phyloP scores from a whole-genome alignment of 805 yeast genomes.

The Debaryomyces hansenii region DNA sequence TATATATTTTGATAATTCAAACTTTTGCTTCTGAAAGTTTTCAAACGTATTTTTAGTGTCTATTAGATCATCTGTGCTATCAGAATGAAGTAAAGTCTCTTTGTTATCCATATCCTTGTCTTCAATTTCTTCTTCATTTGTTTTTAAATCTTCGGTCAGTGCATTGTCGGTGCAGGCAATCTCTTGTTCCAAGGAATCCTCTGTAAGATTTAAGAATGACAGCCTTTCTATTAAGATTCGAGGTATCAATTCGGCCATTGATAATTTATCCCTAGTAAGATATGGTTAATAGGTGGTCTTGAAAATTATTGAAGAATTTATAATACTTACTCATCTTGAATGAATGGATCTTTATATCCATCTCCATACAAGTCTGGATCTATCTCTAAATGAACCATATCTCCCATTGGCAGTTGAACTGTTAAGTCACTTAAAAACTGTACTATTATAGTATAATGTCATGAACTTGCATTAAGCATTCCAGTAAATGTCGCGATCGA shows the following conservation, averaged over 20 bases:
- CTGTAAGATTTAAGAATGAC: conserved; percentile 59
- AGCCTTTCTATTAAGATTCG: conserved; percentile 59
- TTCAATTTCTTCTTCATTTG: neutral
- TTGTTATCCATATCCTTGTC: conserved; percentile 7
- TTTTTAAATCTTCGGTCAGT: neutral
- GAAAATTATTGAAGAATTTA: neutral
- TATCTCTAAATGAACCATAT: conserved; percentile 18
- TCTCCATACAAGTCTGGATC: conserved; percentile 31
- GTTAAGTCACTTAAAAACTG: neutral
- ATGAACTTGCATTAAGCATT: neutral
- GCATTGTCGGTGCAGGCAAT: conserved; percentile 23
- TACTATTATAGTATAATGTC: neutral
- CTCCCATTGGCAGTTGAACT: neutral
- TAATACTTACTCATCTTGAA: conserved; percentile 38
- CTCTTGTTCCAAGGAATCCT: conserved; percentile 50
- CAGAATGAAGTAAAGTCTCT: conserved; percentile 2
- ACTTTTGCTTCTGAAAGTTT: conserved; percentile 49
- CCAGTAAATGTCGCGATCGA: neutral
- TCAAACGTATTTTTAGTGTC: conserved; percentile 26
- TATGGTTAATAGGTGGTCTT: conserved; percentile 11
- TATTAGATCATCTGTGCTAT: conserved; percentile 11
- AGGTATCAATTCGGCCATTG: conserved; percentile 57
- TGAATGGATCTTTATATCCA: conserved; percentile 34
- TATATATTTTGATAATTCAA: conserved; percentile 52
- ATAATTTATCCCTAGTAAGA: conserved; percentile 35